These are phyloP conservation scores for Geotrichum reessii DNA, from an alignment of 1,139 yeast genomes.

Conservation along the genomic window DNA sequence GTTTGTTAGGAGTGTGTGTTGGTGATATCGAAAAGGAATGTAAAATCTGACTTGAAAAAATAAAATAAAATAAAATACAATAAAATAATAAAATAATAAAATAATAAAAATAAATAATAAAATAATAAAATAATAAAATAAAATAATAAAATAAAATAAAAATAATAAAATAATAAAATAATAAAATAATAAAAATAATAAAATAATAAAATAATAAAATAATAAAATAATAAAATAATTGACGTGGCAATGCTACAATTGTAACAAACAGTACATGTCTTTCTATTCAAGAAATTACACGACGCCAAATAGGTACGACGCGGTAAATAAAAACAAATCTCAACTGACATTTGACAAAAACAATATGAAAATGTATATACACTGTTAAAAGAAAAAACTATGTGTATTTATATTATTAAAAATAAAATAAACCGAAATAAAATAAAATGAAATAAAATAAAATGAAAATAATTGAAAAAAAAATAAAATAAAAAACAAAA, in stretches of 20 bases:
- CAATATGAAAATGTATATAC: too few species aligned
- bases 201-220: too few species aligned
- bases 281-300: neutral
- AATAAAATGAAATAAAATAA: neutral
- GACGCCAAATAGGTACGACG: neutral
- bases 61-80: neutral
- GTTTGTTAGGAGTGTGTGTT: neutral
- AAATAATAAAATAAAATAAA: too few species aligned
- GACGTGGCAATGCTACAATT: neutral
- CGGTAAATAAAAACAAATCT: neutral
- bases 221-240: neutral
- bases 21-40: neutral
- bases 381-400: neutral
- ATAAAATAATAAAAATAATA: too few species aligned
- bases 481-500: neutral
- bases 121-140: too few species aligned
- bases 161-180: too few species aligned
- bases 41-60: neutral
- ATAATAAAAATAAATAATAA: too few species aligned
- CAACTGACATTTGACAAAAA: neutral
- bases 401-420: neutral
- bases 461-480: neutral
- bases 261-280: neutral
- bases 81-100: too few species aligned
- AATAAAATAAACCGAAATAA: neutral